These are phyloP conservation scores for Pythium plurisporium DNA, from an alignment of 352 stramenopile species.

Conservation along the genomic window DNA sequence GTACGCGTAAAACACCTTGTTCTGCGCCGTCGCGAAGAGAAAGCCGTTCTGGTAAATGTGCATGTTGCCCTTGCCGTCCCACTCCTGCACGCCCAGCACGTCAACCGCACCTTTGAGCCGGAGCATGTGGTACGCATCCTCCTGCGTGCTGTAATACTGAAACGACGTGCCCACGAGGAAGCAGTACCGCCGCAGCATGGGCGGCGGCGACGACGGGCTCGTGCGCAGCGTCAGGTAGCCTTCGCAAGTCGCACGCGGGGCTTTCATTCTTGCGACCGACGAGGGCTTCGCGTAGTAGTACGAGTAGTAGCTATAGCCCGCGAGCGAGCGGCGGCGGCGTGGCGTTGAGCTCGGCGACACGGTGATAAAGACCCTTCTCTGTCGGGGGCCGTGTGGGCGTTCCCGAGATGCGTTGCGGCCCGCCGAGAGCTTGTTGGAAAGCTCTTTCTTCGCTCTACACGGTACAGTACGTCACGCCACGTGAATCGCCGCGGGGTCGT, in stretches of 20 bases:
- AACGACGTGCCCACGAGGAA: slow-evolving; percentile 86
- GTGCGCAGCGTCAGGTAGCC: slow-evolving; percentile 85
- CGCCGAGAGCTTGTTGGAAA: slow-evolving; percentile 1
- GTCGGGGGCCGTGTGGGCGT: background rate
- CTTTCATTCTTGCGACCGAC: slow-evolving; percentile 53
- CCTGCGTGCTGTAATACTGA: slow-evolving; percentile 88
- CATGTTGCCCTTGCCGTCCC: slow-evolving; percentile 90
- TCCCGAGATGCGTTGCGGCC: background rate
- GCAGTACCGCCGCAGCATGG: slow-evolving; percentile 85
- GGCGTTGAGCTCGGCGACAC: background rate
- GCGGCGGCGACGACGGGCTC: slow-evolving; percentile 79
- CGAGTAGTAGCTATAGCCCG: background rate
- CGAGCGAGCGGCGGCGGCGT: slow-evolving; percentile 5
- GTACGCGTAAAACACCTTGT: slow-evolving; percentile 88
- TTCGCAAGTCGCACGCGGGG: slow-evolving; percentile 73
- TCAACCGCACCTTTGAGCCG: slow-evolving; percentile 84
- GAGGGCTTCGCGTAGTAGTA: background rate
- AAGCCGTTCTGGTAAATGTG: slow-evolving; percentile 90
- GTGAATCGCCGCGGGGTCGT: background rate
- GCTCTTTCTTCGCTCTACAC: slow-evolving; percentile 2
- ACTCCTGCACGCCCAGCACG: slow-evolving; percentile 87
- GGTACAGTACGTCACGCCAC: background rate
- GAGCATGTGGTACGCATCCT: slow-evolving; percentile 88
- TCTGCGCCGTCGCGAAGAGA: slow-evolving; percentile 84
- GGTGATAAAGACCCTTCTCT: background rate